A percentile compares a stretch with the other conserved stretches of the same genome.
These are phyloP conservation scores for Tephrocybe sp. DNA, from an alignment of 768 basidiomycete genomes.

Conservation along the genomic window DNA sequence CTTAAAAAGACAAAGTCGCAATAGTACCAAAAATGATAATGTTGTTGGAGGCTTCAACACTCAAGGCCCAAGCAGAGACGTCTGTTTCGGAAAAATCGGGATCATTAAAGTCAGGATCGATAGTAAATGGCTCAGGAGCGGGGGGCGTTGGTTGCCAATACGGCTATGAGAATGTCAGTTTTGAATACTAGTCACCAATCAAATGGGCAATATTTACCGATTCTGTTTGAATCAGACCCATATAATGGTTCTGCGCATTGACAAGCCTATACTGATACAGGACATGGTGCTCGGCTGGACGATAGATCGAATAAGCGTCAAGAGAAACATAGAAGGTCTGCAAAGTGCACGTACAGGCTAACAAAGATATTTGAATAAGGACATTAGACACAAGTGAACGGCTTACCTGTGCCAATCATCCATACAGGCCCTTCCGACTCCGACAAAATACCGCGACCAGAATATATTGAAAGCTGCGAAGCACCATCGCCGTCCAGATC, in stretches of 20 bases:
- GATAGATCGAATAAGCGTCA: not conserved
- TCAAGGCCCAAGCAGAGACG: constrained; percentile 53
- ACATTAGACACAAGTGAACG: not conserved
- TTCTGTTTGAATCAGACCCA: constrained; percentile 75
- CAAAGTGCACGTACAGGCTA: constrained; percentile 7
- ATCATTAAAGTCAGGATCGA: constrained; percentile 44
- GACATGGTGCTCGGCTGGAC: constrained; percentile 62
- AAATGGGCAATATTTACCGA: constrained; percentile 33
- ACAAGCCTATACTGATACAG: constrained; percentile 69
- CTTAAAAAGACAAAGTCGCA: not conserved
- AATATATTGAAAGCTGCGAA: constrained; percentile 53
- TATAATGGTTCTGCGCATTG: constrained; percentile 61
- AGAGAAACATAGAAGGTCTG: not conserved
- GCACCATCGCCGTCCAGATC: constrained; percentile 56
- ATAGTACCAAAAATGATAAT: constrained; percentile 10
- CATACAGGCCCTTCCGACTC: constrained; percentile 77
- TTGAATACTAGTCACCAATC: not conserved
- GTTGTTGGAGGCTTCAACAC: constrained; percentile 40
- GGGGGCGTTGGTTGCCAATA: constrained; percentile 65
- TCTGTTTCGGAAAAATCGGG: constrained; percentile 41
- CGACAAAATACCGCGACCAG: constrained; percentile 71
- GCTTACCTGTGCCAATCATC: constrained; percentile 70
- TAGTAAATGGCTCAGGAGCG: constrained; percentile 52
- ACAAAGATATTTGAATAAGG: not conserved
- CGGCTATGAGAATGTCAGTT: constrained; percentile 37